Evolutionary conservation across 2,329 filamentous ascomycete genomes (phyloP), one percentile per base, ranked within the genome.

Genomic region (Botrytis paeoniae): DNA sequence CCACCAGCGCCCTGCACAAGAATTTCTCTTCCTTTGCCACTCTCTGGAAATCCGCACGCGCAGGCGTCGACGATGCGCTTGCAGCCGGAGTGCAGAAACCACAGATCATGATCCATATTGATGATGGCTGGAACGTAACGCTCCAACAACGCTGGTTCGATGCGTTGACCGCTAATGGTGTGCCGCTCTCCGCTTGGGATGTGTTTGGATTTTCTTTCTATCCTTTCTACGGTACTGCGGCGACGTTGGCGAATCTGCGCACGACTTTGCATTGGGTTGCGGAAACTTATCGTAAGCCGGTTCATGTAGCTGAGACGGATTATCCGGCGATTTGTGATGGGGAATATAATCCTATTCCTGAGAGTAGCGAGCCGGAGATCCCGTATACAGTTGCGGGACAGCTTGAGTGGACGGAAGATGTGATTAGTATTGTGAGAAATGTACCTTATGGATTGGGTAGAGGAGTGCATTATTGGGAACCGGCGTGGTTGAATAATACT

Each of bases 151-250:
- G 78, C 12, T 90, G 85, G 83, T 92, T 88, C 81, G 93, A 92
- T 80, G 86, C 86, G n/a, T 83, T 84, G 5, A 85, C 90, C 0
- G 83, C 90, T 0, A 84, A 81, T n/a, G 82, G 83, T 22, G 88
- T 87, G 2, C 83, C 83, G 1, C 82, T 89, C 3, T 81, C 83
- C 12, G 89, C 91, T 74, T 93, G 90, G 74, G 91, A 94, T 79
- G 85, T 91, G 75, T 91, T 93, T 82, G 91, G 90, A 16, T 88
- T 93, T 1, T 90, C 87, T 0, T 93, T 89, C 81, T 93, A 93
- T 78, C 92, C 91, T 1, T 93, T 93, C 81, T 93, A 91, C 81
- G 87, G 86, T 77, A 81, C 84, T 0, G 83, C 80, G 1, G 91
- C 91, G 1, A 91, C 89, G 0, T 84, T 93, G 0, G 81, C 85